Percentiles rank a stretch among this genome's conserved stretches.
phyloP scores from a whole-genome alignment of 768 basidiomycete genomes.

The Phylloporus sp. region DNA sequence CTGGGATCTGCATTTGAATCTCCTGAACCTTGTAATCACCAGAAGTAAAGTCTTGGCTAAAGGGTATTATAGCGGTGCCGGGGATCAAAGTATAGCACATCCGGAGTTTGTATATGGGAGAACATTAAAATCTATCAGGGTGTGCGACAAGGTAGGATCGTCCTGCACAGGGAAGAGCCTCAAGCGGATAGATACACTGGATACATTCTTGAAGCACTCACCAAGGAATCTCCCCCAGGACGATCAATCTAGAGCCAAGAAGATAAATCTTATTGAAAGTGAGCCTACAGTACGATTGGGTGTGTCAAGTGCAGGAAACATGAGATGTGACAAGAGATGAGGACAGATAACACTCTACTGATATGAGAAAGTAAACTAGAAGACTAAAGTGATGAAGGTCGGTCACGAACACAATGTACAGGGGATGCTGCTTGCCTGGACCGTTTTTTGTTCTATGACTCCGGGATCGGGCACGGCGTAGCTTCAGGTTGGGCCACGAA shows the following conservation, averaged over 20 bases:
- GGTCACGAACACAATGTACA: not conserved
- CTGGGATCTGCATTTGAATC: not conserved
- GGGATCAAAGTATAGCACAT: not conserved
- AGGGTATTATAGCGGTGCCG: too few relatives aligned
- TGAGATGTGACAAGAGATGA: slow-evolving; percentile 1
- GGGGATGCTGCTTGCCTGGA: slow-evolving; percentile 16
- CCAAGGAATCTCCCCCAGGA: not conserved
- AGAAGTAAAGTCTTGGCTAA: too few relatives aligned
- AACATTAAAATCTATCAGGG: not conserved
- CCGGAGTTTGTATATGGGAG: too few relatives aligned
- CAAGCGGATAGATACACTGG: not conserved
- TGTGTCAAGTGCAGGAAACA: not conserved
- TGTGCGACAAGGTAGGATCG: not conserved
- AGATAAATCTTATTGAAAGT: slow-evolving; percentile 2
- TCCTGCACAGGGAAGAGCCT: not conserved
- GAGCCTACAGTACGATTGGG: not conserved
- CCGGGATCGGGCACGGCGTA: slow-evolving; percentile 17
- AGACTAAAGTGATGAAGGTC: slow-evolving; percentile 5
- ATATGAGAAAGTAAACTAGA: slow-evolving; percentile 6
- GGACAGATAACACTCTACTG: not conserved
- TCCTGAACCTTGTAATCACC: not conserved
- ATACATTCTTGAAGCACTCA: slow-evolving; percentile 7
- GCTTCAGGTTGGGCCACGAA: slow-evolving; percentile 9
- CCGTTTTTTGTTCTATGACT: slow-evolving; percentile 17
- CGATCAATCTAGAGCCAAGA: not conserved